phyloP scores from a whole-genome alignment of 2,329 filamentous ascomycete genomes.

The Trichoderma atrobrunneum region DNA sequence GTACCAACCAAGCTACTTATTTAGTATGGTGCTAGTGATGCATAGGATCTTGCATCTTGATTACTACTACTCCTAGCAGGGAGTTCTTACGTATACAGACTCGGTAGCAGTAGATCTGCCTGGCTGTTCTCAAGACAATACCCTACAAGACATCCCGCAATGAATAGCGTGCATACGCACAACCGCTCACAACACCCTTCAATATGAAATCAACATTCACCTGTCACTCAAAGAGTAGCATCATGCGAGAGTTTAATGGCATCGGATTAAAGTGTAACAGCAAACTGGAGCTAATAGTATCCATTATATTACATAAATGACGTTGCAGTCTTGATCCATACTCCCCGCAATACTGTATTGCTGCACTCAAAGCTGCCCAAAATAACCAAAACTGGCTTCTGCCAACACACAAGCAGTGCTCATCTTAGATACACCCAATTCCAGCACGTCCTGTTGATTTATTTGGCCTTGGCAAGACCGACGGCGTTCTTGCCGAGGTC shows the following conservation, averaged over 20 bases:
- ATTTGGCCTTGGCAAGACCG: slow-evolving; percentile 81
- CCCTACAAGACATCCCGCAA: background rate
- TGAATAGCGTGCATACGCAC: too few species aligned
- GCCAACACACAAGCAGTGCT: background rate
- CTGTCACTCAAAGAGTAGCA: background rate
- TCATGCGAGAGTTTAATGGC: background rate
- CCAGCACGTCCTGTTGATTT: slow-evolving; percentile 21
- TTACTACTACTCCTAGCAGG: background rate
- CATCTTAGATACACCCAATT: background rate
- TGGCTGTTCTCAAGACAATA: background rate
- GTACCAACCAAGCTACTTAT: background rate
- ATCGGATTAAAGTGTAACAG: background rate
- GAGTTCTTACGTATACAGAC: background rate
- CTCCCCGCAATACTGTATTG: slow-evolving; percentile 2
- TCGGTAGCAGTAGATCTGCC: background rate
- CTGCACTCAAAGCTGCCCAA: background rate
- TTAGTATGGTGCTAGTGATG: slow-evolving; percentile 1
- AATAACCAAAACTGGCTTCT: slow-evolving; percentile 8
- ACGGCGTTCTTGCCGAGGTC: slow-evolving; percentile 87
- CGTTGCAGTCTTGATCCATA: slow-evolving; percentile 17
- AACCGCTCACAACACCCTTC: background rate
- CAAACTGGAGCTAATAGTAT: background rate
- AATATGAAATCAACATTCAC: background rate
- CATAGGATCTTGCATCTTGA: background rate
- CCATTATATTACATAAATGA: slow-evolving; percentile 22